phyloP scores from a whole-genome alignment of 176 grass and related monocot species.

The Triticum urartu region DNA sequence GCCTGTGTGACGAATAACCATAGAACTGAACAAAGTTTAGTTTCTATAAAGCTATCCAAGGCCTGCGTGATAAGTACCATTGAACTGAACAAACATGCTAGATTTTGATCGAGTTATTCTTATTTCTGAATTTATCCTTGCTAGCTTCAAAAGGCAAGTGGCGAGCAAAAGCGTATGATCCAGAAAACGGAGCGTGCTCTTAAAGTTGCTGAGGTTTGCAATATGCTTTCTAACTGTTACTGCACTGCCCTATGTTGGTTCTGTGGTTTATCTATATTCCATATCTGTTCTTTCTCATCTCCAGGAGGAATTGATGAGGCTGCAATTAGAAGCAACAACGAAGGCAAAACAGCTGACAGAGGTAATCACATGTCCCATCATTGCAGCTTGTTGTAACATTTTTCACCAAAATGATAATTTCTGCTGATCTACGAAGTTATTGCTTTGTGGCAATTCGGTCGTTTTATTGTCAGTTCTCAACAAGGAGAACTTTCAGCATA shows the following conservation, averaged over 20 bases:
- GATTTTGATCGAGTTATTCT: slow-evolving; percentile 7
- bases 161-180: slow-evolving; percentile 66
- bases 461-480: slow-evolving; percentile 2
- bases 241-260: not conserved
- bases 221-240: slow-evolving; percentile 14
- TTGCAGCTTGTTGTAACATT: not conserved
- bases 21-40: not conserved
- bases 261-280: slow-evolving; percentile 18
- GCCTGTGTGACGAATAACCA: not conserved
- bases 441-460: not conserved
- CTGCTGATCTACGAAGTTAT: not conserved
- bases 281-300: slow-evolving; percentile 20
- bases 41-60: slow-evolving; percentile 2
- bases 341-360: slow-evolving; percentile 77
- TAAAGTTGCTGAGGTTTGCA: slow-evolving; percentile 86
- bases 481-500: slow-evolving; percentile 6
- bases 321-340: slow-evolving; percentile 72
- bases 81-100: not conserved
- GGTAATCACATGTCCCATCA: slow-evolving; percentile 39
- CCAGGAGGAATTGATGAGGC: slow-evolving; percentile 87
- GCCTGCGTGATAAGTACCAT: not conserved
- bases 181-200: slow-evolving; percentile 89
- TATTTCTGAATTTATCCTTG: slow-evolving; percentile 29
- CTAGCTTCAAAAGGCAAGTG: slow-evolving; percentile 78
- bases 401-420: not conserved